Base-by-base conservation (phyloP, 805 yeast genomes). In the Pichia phayaonensis region DNA sequence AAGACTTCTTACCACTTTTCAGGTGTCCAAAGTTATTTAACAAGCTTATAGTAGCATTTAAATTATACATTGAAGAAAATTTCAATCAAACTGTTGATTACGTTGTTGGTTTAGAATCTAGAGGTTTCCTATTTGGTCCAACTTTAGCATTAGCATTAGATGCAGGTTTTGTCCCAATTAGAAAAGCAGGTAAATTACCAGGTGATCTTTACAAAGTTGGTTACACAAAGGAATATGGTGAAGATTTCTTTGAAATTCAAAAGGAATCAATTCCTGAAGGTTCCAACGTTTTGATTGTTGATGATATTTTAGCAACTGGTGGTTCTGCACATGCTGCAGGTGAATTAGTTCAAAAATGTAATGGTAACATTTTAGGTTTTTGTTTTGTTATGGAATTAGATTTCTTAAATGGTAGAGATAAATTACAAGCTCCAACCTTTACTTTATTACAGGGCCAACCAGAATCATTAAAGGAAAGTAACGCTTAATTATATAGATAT, bases 121-220 rank as follows among this genome's bases (percentile, higher is more conserved):
- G 99, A 70, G 99, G 99, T 4, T 94, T 94, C 68, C 74, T 94
- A 52, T 92, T 94, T 62, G 99, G 98, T 15, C 99, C 99, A 43
- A 74, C 98, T 36, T 75, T 94, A 59, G 99, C 99, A 10, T 76
- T 94, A 56, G 92, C 87, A 50, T 69, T 94, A 52, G 83, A 84
- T 55, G 90, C 92, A 38, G 95, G 97, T 11, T 94, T 94, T 61
- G 86, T 92, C 47, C 98, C 99, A 23, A 84, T 94, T 43, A 87
- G 99, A 76, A 94, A 94, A 73, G 82, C 82, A 50, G 98, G 98
- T 52, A 94, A 94, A 72, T 77, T 94, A 59, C 98, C 99, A 46
- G 99, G 99, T 60, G 80, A 83, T 58, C 72, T 83, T 45, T 79
- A 73, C 59, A 70, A 75, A 47, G 96, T 89, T 47, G 79, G 77